Percentiles rank a stretch among this genome's conserved stretches.
These are phyloP conservation scores for Choiromyces venosus DNA, from an alignment of 495 filamentous ascomycete species.

Conservation along the genomic window DNA sequence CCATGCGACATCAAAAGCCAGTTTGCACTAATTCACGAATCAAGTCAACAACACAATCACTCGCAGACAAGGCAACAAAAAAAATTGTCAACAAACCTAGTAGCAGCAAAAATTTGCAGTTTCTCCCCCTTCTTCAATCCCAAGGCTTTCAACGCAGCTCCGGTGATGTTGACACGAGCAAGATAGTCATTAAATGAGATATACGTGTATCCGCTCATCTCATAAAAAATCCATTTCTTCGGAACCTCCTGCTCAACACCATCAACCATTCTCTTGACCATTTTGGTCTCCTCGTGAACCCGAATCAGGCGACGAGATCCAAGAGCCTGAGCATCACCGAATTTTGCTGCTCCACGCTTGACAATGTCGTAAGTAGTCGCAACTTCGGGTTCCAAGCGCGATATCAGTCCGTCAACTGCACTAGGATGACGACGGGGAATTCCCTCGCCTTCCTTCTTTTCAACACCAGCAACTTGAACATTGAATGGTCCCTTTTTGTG, in stretches of 20 bases:
- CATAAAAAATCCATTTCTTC: conserved; percentile 95
- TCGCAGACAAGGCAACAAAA: background rate
- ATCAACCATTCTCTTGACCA: conserved; percentile 93
- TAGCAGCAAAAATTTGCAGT: conserved; percentile 85
- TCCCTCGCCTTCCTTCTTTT: conserved; percentile 77
- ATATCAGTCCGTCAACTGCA: conserved; percentile 64
- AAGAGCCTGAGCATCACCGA: conserved; percentile 81
- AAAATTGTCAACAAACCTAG: conserved; percentile 50
- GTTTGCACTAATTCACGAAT: conserved; percentile 51
- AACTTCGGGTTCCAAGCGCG: conserved; percentile 61
- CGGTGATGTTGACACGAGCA: conserved; percentile 64
- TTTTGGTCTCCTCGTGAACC: conserved; percentile 87
- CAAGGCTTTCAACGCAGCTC: conserved; percentile 70
- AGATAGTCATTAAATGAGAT: conserved; percentile 86
- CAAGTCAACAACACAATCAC: background rate
- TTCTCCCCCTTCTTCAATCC: conserved; percentile 67
- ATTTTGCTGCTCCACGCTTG: conserved; percentile 67
- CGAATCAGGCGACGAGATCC: conserved; percentile 74
- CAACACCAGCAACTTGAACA: conserved; percentile 67
- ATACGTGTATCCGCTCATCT: conserved; percentile 82
- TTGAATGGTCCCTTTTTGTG: conserved; percentile 63
- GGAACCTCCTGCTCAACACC: conserved; percentile 82
- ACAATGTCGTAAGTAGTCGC: conserved; percentile 84
- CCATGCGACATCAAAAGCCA: conserved; percentile 74
- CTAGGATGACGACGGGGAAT: conserved; percentile 73